Conservation (phyloP, 2,329 filamentous ascomycete species). For the Pseudogymnoascus sp. region DNA sequence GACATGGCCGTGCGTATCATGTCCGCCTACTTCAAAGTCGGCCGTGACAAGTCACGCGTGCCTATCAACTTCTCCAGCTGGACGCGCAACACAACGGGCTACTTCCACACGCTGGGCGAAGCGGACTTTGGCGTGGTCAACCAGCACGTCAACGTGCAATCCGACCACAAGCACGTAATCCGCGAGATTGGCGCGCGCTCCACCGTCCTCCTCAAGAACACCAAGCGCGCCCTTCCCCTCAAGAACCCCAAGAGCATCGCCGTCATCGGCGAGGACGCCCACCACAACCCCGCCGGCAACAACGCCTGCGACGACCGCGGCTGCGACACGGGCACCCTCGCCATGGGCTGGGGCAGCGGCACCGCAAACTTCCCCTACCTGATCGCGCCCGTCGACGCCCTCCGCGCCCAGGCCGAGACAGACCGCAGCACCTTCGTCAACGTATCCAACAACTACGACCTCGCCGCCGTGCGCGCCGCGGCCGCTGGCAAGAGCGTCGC, state of each 20-base stretch:
- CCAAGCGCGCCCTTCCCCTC: constrained; percentile 62
- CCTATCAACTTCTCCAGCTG: constrained; percentile 81
- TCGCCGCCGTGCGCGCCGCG: constrained; percentile 49
- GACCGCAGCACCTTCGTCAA: constrained; percentile 57
- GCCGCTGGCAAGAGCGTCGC: constrained; percentile 60
- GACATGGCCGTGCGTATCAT: constrained; percentile 87
- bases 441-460: constrained; percentile 54
- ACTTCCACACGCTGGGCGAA: constrained; percentile 54
- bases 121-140: constrained; percentile 64
- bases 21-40: constrained; percentile 62
- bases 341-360: constrained; percentile 75
- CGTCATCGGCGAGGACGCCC: constrained; percentile 77
- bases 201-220: constrained; percentile 86
- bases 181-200: constrained; percentile 71
- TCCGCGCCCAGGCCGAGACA: constrained; percentile 53
- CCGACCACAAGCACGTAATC: constrained; percentile 64
- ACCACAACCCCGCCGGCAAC: constrained; percentile 63
- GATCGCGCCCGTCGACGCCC: constrained; percentile 63
- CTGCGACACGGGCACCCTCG: constrained; percentile 54
- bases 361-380: constrained; percentile 69
- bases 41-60: constrained; percentile 34
- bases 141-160: constrained; percentile 75
- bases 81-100: constrained; percentile 69
- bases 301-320: constrained; percentile 61
- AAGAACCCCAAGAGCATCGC: constrained; percentile 67